phyloP scores from a whole-genome alignment of 352 stramenopile genomes.

The Phytopythium oedochilum region DNA sequence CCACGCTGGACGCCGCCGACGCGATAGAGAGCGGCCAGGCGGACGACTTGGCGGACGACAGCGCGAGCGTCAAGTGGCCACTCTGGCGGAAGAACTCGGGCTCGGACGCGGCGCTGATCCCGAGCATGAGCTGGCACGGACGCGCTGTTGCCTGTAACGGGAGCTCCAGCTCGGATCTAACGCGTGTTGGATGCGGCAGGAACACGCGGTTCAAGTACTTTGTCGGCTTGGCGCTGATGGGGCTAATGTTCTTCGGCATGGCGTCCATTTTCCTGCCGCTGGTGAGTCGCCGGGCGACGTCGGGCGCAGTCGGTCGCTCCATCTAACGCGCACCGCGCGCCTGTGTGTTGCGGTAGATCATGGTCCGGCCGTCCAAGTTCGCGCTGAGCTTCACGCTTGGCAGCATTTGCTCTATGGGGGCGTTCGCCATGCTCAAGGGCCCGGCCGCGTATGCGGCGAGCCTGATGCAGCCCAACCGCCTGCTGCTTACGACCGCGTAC shows the following conservation, averaged over 20 bases:
- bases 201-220: slow-evolving; percentile 82
- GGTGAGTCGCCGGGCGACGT: background rate
- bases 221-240: slow-evolving; percentile 63
- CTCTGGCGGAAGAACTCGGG: slow-evolving; percentile 39
- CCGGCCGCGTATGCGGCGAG: slow-evolving; percentile 46
- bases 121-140: slow-evolving; percentile 53
- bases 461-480: slow-evolving; percentile 56
- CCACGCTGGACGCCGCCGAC: slow-evolving; percentile 18
- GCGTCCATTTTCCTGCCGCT: slow-evolving; percentile 72
- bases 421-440: slow-evolving; percentile 75
- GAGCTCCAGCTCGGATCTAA: too few relatives aligned
- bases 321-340: background rate
- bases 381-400: slow-evolving; percentile 79
- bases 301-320: too few relatives aligned
- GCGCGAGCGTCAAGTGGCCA: slow-evolving; percentile 21
- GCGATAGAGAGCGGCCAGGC: slow-evolving; percentile 44
- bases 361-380: slow-evolving; percentile 81
- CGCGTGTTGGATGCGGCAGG: too few relatives aligned
- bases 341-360: slow-evolving; percentile 29
- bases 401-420: slow-evolving; percentile 69
- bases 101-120: slow-evolving; percentile 23
- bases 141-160: too few relatives aligned
- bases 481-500: slow-evolving; percentile 65
- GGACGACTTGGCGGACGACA: slow-evolving; percentile 17
- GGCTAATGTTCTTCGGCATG: slow-evolving; percentile 81